Evolutionary conservation across 805 yeast genomes (phyloP).

Genomic region (Priceomyces melissophilus): DNA sequence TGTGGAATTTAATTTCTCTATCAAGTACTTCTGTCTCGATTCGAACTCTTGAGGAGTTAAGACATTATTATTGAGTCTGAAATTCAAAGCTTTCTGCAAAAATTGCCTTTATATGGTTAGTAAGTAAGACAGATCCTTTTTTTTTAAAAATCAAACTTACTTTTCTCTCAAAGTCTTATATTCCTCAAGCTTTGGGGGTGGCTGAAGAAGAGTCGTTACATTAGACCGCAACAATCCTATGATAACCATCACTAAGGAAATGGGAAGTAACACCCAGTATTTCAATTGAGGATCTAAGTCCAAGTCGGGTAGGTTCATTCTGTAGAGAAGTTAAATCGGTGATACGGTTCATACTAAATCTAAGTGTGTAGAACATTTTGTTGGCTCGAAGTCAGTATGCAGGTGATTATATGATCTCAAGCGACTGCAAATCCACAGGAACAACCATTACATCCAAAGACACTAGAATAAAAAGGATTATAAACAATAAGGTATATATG

Average conservation of each 20-base stretch:
- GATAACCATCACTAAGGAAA: slow-evolving; percentile 82
- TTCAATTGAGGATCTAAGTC: slow-evolving; percentile 77
- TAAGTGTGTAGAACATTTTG: no score
- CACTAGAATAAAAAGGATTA: no score
- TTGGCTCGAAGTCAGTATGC: no score
- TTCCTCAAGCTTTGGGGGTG: slow-evolving; percentile 53
- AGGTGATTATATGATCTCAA: no score
- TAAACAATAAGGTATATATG: no score
- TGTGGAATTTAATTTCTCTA: slow-evolving; percentile 48
- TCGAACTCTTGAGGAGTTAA: slow-evolving; percentile 51
- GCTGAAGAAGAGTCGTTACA: slow-evolving; percentile 57
- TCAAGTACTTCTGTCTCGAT: slow-evolving; percentile 46
- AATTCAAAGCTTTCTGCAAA: slow-evolving; percentile 53
- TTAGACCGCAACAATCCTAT: slow-evolving; percentile 78
- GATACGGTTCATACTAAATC: no score
- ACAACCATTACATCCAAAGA: no score
- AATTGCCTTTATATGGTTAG: slow-evolving; percentile 42
- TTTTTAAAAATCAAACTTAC: slow-evolving; percentile 16
- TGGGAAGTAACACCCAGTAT: slow-evolving; percentile 89
- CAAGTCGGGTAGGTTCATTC: slow-evolving; percentile 22
- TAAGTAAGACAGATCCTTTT: not conserved
- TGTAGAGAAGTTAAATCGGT: not conserved
- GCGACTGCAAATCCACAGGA: no score
- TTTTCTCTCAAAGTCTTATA: slow-evolving; percentile 41
- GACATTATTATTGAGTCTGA: slow-evolving; percentile 52